phyloP scores from a whole-genome alignment of 2,329 filamentous ascomycete species.

The Chaetomium sp. region DNA sequence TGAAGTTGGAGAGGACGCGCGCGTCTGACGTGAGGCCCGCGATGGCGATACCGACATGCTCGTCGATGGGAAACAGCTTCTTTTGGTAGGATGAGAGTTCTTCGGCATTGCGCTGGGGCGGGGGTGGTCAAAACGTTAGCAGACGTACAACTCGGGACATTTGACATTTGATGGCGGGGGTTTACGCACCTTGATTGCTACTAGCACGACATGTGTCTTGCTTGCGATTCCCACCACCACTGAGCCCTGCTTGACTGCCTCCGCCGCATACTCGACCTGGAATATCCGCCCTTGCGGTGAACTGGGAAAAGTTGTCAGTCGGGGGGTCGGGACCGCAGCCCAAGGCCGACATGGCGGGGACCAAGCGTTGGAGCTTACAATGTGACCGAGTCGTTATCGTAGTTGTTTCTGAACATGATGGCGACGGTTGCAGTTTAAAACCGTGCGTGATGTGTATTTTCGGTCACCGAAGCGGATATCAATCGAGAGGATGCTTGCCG shows the following conservation, averaged over 20 bases:
- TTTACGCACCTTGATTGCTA: constrained; percentile 82
- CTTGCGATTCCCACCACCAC: constrained; percentile 96
- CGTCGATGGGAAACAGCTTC: constrained; percentile 96
- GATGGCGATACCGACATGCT: constrained; percentile 92
- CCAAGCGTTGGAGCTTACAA: constrained; percentile 68
- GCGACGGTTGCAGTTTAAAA: constrained; percentile 24
- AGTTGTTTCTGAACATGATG: constrained; percentile 99
- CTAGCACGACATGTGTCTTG: constrained; percentile 96
- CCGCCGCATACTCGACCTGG: constrained; percentile 98
- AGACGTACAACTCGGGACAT: constrained; percentile 1
- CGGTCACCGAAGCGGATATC: not conserved
- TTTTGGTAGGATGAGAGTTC: constrained; percentile 99
- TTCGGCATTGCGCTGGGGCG: constrained; percentile 85
- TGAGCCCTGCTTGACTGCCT: constrained; percentile 98
- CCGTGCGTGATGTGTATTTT: not conserved
- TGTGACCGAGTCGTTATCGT: constrained; percentile 99
- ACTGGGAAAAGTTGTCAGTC: constrained; percentile 53
- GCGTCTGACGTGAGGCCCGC: constrained; percentile 96
- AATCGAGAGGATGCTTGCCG: not conserved
- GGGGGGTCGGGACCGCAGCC: not conserved
- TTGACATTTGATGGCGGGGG: not conserved
- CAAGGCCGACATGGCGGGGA: constrained; percentile 27
- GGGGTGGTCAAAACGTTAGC: not conserved
- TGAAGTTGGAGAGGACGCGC: constrained; percentile 99
- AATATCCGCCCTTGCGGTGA: constrained; percentile 99